Percentiles rank a stretch among this genome's conserved stretches.
phyloP scores from a whole-genome alignment of 2,329 filamentous ascomycete species.

The Fonsecaea pedrosoi region DNA sequence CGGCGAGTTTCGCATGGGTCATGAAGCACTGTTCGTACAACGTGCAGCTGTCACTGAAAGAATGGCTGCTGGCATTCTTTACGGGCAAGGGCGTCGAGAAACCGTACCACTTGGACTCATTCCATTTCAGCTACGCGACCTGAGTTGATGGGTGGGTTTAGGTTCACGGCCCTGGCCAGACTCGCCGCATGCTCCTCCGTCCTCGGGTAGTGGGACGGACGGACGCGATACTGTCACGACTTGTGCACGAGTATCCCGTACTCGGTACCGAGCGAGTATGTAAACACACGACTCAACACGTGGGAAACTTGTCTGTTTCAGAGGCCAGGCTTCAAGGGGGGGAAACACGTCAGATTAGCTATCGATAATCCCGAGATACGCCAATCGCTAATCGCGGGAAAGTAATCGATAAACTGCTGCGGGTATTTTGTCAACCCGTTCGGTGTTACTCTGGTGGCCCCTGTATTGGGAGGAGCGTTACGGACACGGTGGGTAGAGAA shows the following conservation, averaged over 20 bases:
- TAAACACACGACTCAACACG: neutral
- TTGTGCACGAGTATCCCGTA: no score
- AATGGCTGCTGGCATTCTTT: conserved; percentile 33
- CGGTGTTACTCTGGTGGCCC: neutral
- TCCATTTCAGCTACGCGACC: conserved; percentile 35
- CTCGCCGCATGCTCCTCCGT: no score
- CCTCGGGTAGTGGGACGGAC: no score
- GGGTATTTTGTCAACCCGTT: neutral
- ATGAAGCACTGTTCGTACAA: conserved; percentile 33
- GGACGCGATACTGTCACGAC: no score
- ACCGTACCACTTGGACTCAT: conserved; percentile 25
- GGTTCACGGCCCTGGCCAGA: no score
- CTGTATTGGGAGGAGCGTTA: neutral
- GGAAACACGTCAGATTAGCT: neutral
- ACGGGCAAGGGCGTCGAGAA: conserved; percentile 27
- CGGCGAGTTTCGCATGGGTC: conserved; percentile 32
- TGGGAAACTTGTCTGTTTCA: neutral
- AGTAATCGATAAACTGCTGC: neutral
- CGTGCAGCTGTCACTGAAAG: conserved; percentile 29
- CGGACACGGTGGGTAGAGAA: neutral
- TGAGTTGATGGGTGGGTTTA: conserved; percentile 6
- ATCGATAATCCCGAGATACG: conserved; percentile 1
- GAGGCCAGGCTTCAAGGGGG: neutral
- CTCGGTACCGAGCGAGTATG: no score
- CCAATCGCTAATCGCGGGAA: conserved; percentile 2